phyloP scores from a whole-genome alignment of 1,284 basidiomycete genomes.

The Cystobasidiaceae sp. region DNA sequence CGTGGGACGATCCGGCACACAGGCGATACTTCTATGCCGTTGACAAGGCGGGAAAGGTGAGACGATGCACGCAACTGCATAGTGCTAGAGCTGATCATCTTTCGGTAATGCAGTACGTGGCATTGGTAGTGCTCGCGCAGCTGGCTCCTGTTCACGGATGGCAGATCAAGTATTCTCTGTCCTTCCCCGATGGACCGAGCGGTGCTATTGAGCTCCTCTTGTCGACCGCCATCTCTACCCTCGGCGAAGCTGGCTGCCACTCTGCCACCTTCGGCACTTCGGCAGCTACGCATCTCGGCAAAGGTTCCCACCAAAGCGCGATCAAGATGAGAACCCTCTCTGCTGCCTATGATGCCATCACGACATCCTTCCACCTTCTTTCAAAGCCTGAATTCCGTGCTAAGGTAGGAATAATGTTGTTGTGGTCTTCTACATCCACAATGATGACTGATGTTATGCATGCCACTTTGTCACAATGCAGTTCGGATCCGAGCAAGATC shows the following conservation, averaged over 20 bases:
- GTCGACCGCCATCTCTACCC: slow-evolving; percentile 52
- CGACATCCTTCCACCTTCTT: slow-evolving; percentile 49
- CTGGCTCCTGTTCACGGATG: slow-evolving; percentile 54
- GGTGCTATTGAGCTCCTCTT: slow-evolving; percentile 55
- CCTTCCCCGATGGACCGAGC: slow-evolving; percentile 55
- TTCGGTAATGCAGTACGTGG: slow-evolving; percentile 44
- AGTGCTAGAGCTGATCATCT: not conserved
- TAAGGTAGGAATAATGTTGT: slow-evolving; percentile 36
- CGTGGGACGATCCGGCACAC: slow-evolving; percentile 55
- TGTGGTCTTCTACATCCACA: not conserved
- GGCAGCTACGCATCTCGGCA: slow-evolving; percentile 30
- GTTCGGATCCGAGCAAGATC: slow-evolving; percentile 28
- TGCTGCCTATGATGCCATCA: slow-evolving; percentile 52
- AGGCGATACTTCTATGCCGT: slow-evolving; percentile 55
- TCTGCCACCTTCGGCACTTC: slow-evolving; percentile 49
- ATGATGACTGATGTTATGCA: no score
- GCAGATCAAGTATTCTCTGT: slow-evolving; percentile 59
- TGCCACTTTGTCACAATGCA: not conserved
- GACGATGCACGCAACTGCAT: not conserved
- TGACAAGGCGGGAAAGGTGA: slow-evolving; percentile 50
- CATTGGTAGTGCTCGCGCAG: slow-evolving; percentile 56
- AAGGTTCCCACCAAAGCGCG: slow-evolving; percentile 2
- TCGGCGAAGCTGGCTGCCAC: slow-evolving; percentile 51
- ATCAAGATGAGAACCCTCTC: slow-evolving; percentile 47
- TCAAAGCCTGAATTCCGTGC: slow-evolving; percentile 53